Base-by-base conservation (phyloP, 2,329 filamentous ascomycete species). In the Teratosphaeria destructans region DNA sequence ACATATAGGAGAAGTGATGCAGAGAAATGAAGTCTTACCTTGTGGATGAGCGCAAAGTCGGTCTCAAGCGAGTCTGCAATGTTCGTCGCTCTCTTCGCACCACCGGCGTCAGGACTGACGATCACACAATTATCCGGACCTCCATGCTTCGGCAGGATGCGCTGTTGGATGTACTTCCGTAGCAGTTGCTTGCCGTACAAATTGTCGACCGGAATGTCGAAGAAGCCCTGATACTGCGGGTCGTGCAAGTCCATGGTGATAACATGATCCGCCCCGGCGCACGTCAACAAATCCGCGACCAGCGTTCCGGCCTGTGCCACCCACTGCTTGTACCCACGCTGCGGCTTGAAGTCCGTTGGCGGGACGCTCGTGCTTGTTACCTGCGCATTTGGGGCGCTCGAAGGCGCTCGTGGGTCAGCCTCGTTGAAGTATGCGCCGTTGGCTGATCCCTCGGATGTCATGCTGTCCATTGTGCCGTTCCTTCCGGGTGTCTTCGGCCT, bases 231-330 rank as follows among this genome's bases (percentile, higher is more conserved):
- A 71, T 97, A 97, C 75, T 99, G 91, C 52, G 90, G 89, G 74
- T 96, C 93, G 73, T 94, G 90, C 57, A 99, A 82, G 72, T 99
- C 94, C 89, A 99, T 95, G 35, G 93, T 96, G 73, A 97, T 96
- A 72, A 94, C 87, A 75, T 97, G 94, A 74, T 99, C 93, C 54
- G 94, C 91, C 65, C 94, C 94, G 64, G 94, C 93, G 76, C 92
- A 96, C 49, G 91, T 96, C 65, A 99, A 81, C 53, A 99, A 84
- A 73, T 97, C 92, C 56, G 94, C 94, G 55, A 99, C 88, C 60
- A 99, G 82, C 34, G 92, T 97, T 61, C 94, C 94, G 52, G 94
- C 92, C 77, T 97, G 94, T 26, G 94, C 94, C 64, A 99, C 93
- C 94, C 94, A 99, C 77, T 96, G 90, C 78, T 94, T 94, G 75